phyloP scores from a whole-genome alignment of 208 protist genomes.

The Trichomonas vaginalis region DNA sequence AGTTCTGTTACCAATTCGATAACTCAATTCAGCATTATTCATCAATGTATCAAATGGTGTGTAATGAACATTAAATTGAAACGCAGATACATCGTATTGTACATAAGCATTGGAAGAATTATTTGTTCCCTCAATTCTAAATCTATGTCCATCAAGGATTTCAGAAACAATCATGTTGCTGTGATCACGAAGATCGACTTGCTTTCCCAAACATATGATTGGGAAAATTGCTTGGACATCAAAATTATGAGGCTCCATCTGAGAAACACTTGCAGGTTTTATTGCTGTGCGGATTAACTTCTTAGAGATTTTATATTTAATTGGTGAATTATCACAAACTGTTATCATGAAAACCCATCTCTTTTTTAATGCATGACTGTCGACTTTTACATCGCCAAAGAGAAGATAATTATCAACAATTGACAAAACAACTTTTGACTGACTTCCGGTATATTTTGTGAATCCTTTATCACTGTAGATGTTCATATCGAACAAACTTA shows the following conservation, averaged over 20 bases:
- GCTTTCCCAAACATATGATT: not conserved
- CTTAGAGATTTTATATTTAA: not conserved
- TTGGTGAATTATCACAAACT: not conserved
- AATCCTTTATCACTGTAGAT: not conserved
- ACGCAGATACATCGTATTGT: not conserved
- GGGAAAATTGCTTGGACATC: not conserved
- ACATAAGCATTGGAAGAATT: not conserved
- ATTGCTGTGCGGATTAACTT: not conserved
- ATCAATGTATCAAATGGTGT: not conserved
- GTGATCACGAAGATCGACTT: not conserved
- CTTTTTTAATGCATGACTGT: not conserved
- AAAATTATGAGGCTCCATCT: not conserved
- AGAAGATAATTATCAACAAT: not conserved
- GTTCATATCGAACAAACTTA: not conserved
- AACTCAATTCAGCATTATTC: not conserved
- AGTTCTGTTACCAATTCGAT: not conserved
- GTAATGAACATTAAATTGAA: not conserved
- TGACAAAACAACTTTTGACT: not conserved
- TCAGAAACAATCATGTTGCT: not conserved
- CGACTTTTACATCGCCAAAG: not conserved
- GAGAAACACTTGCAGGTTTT: not conserved
- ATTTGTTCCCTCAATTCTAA: not conserved
- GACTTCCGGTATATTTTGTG: not conserved
- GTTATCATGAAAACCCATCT: not conserved
- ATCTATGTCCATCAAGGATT: not conserved